Evolutionary conservation across 2,329 filamentous ascomycete genomes (phyloP), one percentile per base, ranked within the genome.

Genomic region (Fusarium caatingaense): DNA sequence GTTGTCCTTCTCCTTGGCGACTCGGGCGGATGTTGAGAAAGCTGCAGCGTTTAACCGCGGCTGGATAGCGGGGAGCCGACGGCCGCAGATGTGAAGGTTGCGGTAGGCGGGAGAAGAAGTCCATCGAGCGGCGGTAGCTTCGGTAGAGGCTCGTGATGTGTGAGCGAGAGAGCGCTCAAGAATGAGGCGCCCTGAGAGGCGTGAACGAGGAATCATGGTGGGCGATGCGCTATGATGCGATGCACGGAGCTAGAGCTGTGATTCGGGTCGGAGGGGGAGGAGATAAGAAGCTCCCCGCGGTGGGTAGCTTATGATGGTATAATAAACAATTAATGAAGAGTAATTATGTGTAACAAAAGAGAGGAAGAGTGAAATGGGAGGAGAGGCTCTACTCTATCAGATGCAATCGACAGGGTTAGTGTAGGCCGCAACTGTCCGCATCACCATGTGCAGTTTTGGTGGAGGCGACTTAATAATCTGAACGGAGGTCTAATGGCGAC

Each of bases 161-260:
- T 74, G 75, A 23, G 71, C 69, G 20, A 73, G 70, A 44, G 80
- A 76, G 57, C 74, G 80, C 72, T 80, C 79, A 56, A 83, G 76
- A 25, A 80, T 67, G 57, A 82, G 72, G 58, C 79, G 80, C 65
- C 81, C 80, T 21, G 80, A 78, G 57, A 80, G 76, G 74, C 79
- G 80, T 57, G 80, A 80, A 63, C 80, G 78, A 47, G 80, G 79
- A 60, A 83, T 82, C 81, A 83, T 83, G 74, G 64, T 71, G 34
- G 64, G 51, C 25, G 59, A 62, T 46, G 55, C 30, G 34, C 44
- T 47, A 42, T 53, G 40, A 41, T 54, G 60, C 60, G 47, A 48
- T 20, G 30, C 54, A 61, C 55, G 64, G 69, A 74, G 65, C 63
- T 72, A 51, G 51, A 59, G 59, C 44, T 64, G 55, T 42, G 55